These are phyloP conservation scores for Fusarium coffeatum DNA, from an alignment of 2,329 filamentous ascomycete genomes.

Conservation along the genomic window DNA sequence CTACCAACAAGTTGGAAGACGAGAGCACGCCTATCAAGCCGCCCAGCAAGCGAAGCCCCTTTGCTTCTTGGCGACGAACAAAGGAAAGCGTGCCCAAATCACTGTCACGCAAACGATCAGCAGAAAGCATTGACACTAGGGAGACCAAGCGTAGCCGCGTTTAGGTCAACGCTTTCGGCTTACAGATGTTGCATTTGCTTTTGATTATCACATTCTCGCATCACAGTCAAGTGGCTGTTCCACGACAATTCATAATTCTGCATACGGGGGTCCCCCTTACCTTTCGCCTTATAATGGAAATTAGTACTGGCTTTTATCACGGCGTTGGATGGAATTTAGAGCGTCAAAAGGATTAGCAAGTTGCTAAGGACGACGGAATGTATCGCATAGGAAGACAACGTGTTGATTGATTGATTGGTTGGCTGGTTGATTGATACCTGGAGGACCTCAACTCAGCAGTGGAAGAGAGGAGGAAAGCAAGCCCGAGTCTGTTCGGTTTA, in stretches of 20 bases:
- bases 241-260: conserved; percentile 31
- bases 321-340: conserved; percentile 44
- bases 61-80: conserved; percentile 75
- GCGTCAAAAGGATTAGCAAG: conserved; percentile 30
- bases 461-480: conserved; percentile 21
- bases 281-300: conserved; percentile 34
- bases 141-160: conserved; percentile 53
- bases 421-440: conserved; percentile 31
- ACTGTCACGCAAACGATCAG: conserved; percentile 59
- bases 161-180: conserved; percentile 33
- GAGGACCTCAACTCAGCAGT: conserved; percentile 1
- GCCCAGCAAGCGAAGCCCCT: conserved; percentile 64
- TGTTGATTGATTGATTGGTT: conserved; percentile 22
- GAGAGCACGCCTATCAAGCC: conserved; percentile 57
- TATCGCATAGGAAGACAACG: conserved; percentile 28
- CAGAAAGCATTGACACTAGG: conserved; percentile 48
- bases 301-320: conserved; percentile 35
- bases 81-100: conserved; percentile 63
- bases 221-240: conserved; percentile 24
- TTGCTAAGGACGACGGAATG: conserved; percentile 23
- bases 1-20: conserved; percentile 61
- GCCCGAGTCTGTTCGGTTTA: conserved; percentile 20
- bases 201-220: conserved; percentile 2
- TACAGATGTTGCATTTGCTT: conserved; percentile 13
- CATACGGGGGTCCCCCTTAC: conserved; percentile 28